Percentiles rank a stretch among this genome's conserved stretches.
Conservation (phyloP, 768 basidiomycete species). For the Pleurotus tuoliensis region DNA sequence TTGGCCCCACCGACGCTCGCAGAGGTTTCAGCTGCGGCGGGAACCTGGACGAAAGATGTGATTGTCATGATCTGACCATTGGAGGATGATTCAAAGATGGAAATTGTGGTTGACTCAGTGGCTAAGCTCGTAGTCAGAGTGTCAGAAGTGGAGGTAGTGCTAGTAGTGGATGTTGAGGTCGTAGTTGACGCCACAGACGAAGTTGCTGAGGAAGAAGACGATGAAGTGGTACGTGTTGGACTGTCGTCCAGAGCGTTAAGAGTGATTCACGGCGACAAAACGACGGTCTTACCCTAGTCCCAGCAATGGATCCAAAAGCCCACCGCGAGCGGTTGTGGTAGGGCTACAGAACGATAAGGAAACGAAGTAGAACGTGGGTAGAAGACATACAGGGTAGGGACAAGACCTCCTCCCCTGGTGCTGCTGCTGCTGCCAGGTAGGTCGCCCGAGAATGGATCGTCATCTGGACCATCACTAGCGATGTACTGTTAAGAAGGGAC, state of each 20-base stretch:
- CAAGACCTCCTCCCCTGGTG: too few relatives aligned
- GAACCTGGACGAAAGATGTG: slow-evolving; percentile 21
- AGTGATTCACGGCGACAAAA: too few relatives aligned
- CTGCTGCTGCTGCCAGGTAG: too few relatives aligned
- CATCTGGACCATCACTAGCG: neutral
- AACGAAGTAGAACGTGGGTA: too few relatives aligned
- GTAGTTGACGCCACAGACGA: slow-evolving; percentile 9
- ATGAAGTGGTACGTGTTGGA: too few relatives aligned
- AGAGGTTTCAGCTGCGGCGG: slow-evolving; percentile 21
- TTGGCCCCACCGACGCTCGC: slow-evolving; percentile 8
- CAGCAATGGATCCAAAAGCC: neutral
- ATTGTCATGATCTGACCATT: slow-evolving; percentile 29
- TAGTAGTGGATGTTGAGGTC: slow-evolving; percentile 13
- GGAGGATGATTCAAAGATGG: slow-evolving; percentile 18
- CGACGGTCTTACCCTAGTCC: neutral
- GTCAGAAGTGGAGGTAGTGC: slow-evolving; percentile 10
- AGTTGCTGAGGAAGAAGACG: neutral
- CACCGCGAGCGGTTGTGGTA: neutral
- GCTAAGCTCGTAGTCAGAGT: slow-evolving; percentile 13
- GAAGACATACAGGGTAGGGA: too few relatives aligned
- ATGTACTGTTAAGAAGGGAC: neutral
- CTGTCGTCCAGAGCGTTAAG: too few relatives aligned
- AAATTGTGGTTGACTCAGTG: slow-evolving; percentile 11
- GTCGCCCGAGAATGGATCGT: too few relatives aligned
- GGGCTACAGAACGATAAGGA: neutral